Evolutionary conservation across 176 grass and related monocot species (phyloP), one percentile per base, ranked within the genome.

Genomic region (Tillandsia fasciculata): DNA sequence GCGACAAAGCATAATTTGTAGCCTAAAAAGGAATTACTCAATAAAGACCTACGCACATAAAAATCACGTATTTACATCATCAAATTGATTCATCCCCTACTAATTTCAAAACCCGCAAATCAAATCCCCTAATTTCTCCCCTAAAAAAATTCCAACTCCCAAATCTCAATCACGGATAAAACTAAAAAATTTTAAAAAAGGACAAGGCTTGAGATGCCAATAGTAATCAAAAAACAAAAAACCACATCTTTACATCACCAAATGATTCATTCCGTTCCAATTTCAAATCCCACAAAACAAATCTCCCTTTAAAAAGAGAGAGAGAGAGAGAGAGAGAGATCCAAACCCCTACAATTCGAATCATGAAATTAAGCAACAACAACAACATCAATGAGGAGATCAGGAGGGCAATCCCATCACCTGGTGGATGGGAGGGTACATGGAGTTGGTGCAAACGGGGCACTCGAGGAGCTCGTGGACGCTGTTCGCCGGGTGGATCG

Each of bases 341-440:
- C 28, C 28, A 29, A 42, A 42, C 33, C 33, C 33, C 4, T 3
- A 42, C 33, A 42, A 42, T 6, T 42, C 4, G 33, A 42, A 42
- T 42, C 4, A 42, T 42, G 33, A 6, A 42, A 42, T 42, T 42
- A 42, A 42, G 33, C 33, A 7, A 42, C 33, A 42, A 24, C 24
- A 24, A 42, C 5, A 42, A 42, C 33, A 42, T 7, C 33, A 42
- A 42, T 7, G 33, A 42, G 7, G 33, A 42, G 33, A 42, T 42
- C 33, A 42, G 0, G 33, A 42, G 33, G 33, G 33, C 33, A 1
- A 5, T 24, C 24, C 24, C 24, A 42, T 42, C 33, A 85, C 82
- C 87, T 87, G 87, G 65, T 90, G 82, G 68, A 96, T 96, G 47
- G 87, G 87, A 51, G 91, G 87, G 74, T 81, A 86, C 83, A 86